Evolutionary conservation across 169 alveolate species (phyloP).

Genomic region (Plasmodium inui): DNA sequence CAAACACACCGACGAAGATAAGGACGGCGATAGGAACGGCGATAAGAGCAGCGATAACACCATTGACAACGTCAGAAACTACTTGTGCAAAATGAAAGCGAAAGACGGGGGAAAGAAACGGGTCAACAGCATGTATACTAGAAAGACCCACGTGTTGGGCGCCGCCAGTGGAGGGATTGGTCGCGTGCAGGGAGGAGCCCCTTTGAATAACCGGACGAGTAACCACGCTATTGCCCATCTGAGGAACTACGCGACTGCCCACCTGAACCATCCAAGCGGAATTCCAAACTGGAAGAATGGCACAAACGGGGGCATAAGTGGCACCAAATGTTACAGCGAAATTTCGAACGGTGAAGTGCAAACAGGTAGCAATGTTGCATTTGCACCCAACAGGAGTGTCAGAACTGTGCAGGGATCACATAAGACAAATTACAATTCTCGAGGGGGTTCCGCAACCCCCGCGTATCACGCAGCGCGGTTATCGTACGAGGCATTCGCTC

Average conservation of each 20-base stretch:
- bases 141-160: neutral
- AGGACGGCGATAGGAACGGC: too few relatives aligned
- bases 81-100: neutral
- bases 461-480: neutral
- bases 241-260: neutral
- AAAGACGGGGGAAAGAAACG: neutral
- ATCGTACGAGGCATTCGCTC: neutral
- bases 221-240: neutral
- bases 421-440: neutral
- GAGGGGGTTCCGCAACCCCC: neutral
- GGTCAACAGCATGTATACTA: neutral
- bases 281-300: neutral
- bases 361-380: slow-evolving; percentile 19
- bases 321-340: neutral
- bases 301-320: neutral
- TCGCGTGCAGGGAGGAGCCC: neutral
- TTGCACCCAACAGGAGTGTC: slow-evolving; percentile 26
- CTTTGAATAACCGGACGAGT: neutral
- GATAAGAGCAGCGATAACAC: neutral
- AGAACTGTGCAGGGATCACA: neutral
- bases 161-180: neutral
- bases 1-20: neutral
- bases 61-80: neutral
- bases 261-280: neutral
- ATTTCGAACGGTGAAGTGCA: neutral